A percentile compares a stretch with the other conserved stretches of the same genome.
Conservation (phyloP, 164 flowering plant species). For the Magnolia changhungtana region DNA sequence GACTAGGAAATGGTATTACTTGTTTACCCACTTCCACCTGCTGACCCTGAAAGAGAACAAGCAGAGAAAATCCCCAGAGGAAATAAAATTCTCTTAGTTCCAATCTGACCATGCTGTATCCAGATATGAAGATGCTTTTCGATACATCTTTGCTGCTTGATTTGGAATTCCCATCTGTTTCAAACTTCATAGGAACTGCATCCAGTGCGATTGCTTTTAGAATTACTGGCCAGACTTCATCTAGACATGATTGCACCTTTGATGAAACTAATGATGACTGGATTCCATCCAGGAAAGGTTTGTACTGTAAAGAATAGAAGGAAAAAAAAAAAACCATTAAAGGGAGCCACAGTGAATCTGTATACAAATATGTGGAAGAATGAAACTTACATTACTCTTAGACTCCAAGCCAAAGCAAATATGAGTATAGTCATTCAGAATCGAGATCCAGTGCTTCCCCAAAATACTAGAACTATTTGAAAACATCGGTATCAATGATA, state of each 20-base stretch:
- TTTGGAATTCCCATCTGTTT: conserved; percentile 27
- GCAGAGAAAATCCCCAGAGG: conserved; percentile 79
- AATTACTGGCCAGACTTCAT: conserved; percentile 94
- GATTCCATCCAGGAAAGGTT: conserved; percentile 82
- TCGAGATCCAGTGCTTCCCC: conserved; percentile 75
- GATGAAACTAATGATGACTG: conserved; percentile 67
- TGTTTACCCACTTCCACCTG: conserved; percentile 23
- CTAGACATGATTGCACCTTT: conserved; percentile 63
- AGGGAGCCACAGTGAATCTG: background rate
- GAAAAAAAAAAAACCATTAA: conserved; percentile 3
- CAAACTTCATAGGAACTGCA: conserved; percentile 57
- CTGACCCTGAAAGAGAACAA: conserved; percentile 69
- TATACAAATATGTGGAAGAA: background rate
- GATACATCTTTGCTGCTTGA: conserved; percentile 24
- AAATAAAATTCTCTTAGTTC: conserved; percentile 57
- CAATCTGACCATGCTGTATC: conserved; percentile 77
- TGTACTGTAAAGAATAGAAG: conserved; percentile 47
- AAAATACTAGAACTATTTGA: conserved; percentile 63
- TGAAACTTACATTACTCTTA: conserved; percentile 52
- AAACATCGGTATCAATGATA: conserved; percentile 70
- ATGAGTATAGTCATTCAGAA: conserved; percentile 64
- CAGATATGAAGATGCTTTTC: conserved; percentile 48
- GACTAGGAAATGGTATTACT: conserved; percentile 25
- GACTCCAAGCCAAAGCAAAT: conserved; percentile 52
- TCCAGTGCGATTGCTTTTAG: conserved; percentile 83